Conservation (phyloP, 352 stramenopile species). For the Phytophthora podocarpi region DNA sequence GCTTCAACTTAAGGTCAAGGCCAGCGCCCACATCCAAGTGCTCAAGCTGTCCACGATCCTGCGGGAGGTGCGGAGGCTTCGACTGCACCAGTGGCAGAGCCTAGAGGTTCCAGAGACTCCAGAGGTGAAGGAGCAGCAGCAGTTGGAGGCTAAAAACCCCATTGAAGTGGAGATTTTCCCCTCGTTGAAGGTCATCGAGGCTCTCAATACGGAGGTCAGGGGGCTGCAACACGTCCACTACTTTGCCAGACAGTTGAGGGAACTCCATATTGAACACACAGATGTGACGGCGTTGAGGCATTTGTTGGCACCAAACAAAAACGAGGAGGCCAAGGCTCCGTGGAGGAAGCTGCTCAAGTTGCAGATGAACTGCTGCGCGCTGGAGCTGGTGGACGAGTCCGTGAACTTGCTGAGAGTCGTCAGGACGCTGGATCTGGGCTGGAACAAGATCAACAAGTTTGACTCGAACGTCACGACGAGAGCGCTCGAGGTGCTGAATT, state of each 20-base stretch:
- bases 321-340: background rate
- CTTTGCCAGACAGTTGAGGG: conserved; percentile 67
- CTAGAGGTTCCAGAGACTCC: background rate
- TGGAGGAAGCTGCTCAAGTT: conserved; percentile 64
- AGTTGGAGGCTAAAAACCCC: conserved; percentile 5
- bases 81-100: conserved; percentile 58
- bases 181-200: conserved; percentile 69
- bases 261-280: conserved; percentile 77
- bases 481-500: conserved; percentile 54
- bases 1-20: conserved; percentile 61
- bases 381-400: conserved; percentile 55
- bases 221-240: conserved; percentile 64
- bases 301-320: conserved; percentile 52
- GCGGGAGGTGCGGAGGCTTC: conserved; percentile 67
- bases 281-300: conserved; percentile 46
- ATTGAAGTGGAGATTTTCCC: conserved; percentile 87
- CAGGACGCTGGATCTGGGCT: conserved; percentile 64
- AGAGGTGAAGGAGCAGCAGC: too few species aligned
- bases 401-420: conserved; percentile 57
- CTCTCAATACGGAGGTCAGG: conserved; percentile 49
- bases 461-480: conserved; percentile 29
- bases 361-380: conserved; percentile 70
- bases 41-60: conserved; percentile 89
- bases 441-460: conserved; percentile 69
- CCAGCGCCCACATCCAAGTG: conserved; percentile 81